Evolutionary conservation across 495 filamentous ascomycete genomes (phyloP), one percentile per base, ranked within the genome.

Genomic region (Patellaria atrata): DNA sequence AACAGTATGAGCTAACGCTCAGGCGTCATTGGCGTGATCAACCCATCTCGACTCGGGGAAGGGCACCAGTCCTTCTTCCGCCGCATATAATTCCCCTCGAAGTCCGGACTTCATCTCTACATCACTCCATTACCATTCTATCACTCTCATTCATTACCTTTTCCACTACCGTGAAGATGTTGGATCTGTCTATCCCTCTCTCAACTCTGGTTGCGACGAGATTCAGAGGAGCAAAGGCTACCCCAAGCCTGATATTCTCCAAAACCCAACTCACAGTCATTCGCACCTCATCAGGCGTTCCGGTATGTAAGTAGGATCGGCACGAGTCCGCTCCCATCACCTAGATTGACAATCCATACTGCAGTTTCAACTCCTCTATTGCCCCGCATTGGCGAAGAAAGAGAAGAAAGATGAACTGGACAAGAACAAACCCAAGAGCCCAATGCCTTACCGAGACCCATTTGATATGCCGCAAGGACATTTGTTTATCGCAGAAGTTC

Each of bases 291-390:
- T 15, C 37, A 10, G 41, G 41, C 24, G 15, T 53, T 13, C 50
- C 50, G 37, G 52, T 55, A 30, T 38, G 52, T 35, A 28, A 27
- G 27, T 37, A 29, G 27, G 5, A 20, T 5, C 30, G n/a, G 25
- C 22, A 9, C 24, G 31, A 5, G 8, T 8, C 19, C 14, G 20
- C 9, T 20, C 19, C 24, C 15, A 5, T 22, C 4, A 10, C 22
- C 8, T 6, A 8, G 3, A 21, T 12, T 11, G 10, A 5, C 7
- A 29, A 46, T 30, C 1, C 11, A 6, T 21, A 19, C 22, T 19
- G 57, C 55, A 77, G 73, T 86, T 77, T 54, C 79, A 87, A 64
- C 61, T 87, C 13, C 75, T 79, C 25, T 87, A 74, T 58, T 82
- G 79, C 35, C 80, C 81, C 2, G 64, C 78, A 4, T 71, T 91